phyloP scores from a whole-genome alignment of 1,284 basidiomycete species.

The Apiotrichum brassicae region DNA sequence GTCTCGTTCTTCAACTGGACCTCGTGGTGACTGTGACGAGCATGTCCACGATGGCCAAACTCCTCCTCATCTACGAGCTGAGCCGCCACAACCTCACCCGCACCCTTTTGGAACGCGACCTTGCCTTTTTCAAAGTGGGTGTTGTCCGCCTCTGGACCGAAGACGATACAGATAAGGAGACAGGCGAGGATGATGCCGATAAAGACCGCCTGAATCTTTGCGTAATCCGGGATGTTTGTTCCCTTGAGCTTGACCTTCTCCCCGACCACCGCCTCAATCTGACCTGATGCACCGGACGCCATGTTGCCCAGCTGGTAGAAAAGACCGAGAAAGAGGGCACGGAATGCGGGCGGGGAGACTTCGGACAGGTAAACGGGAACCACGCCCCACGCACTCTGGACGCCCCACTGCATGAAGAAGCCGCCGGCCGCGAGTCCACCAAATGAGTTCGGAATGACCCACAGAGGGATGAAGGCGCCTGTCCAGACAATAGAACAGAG shows the following conservation, averaged over 20 bases:
- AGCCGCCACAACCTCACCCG: conserved; percentile 50
- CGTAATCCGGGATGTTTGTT: conserved; percentile 66
- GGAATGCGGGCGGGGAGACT: conserved; percentile 74
- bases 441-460: conserved; percentile 64
- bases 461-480: conserved; percentile 55
- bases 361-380: conserved; percentile 63
- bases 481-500: conserved; percentile 53
- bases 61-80: conserved; percentile 15
- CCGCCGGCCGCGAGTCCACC: conserved; percentile 38
- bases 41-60: background rate
- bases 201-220: conserved; percentile 76
- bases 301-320: conserved; percentile 72
- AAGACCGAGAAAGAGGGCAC: conserved; percentile 86
- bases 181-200: conserved; percentile 56
- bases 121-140: conserved; percentile 76
- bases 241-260: conserved; percentile 40
- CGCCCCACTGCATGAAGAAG: conserved; percentile 70
- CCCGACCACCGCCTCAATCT: conserved; percentile 76
- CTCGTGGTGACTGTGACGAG: background rate
- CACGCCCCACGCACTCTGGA: conserved; percentile 60
- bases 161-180: conserved; percentile 48
- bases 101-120: conserved; percentile 70
- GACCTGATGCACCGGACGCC: conserved; percentile 77
- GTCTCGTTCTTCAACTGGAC: background rate
- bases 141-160: conserved; percentile 56